Conservation (phyloP, 495 filamentous ascomycete species). For the Penicillium longicatenatum region DNA sequence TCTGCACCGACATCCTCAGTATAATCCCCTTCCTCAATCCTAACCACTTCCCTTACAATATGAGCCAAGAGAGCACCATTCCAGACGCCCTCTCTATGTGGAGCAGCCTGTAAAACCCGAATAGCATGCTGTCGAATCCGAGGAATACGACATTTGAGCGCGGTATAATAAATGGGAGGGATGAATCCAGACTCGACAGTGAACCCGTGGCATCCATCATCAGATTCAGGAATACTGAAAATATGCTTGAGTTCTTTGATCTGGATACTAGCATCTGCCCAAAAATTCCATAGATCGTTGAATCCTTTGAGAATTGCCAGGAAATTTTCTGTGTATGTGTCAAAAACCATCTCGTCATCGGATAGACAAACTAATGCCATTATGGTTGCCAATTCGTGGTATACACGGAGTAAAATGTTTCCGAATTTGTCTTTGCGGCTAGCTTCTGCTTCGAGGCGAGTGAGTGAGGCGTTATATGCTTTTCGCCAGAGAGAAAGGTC, state of each 20-base stretch:
- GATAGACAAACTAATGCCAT: conserved; percentile 44
- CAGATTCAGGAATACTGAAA: conserved; percentile 4
- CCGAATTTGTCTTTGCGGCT: conserved; percentile 15
- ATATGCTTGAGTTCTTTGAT: not conserved
- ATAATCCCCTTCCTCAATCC: conserved; percentile 21
- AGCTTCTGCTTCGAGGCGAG: conserved; percentile 5
- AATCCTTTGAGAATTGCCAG: conserved; percentile 32
- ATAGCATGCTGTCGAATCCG: conserved; percentile 47
- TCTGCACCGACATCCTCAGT: conserved; percentile 11
- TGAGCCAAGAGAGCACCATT: conserved; percentile 20
- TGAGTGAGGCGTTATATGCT: conserved; percentile 11
- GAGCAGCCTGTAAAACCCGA: conserved; percentile 30
- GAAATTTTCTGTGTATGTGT: conserved; percentile 43
- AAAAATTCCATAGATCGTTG: conserved; percentile 31
- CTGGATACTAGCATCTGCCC: conserved; percentile 1
- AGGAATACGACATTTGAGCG: conserved; percentile 58
- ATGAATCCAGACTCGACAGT: conserved; percentile 53
- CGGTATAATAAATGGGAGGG: conserved; percentile 53
- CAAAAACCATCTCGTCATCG: conserved; percentile 42
- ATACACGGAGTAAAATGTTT: conserved; percentile 39
- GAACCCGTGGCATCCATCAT: conserved; percentile 24
- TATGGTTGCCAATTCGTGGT: conserved; percentile 50
- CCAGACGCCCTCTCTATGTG: conserved; percentile 59
- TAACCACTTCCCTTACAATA: conserved; percentile 19
- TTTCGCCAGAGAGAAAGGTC: conserved; percentile 22